Base-by-base conservation (phyloP, 139 green algal species). In the Picochlorum sp. region DNA sequence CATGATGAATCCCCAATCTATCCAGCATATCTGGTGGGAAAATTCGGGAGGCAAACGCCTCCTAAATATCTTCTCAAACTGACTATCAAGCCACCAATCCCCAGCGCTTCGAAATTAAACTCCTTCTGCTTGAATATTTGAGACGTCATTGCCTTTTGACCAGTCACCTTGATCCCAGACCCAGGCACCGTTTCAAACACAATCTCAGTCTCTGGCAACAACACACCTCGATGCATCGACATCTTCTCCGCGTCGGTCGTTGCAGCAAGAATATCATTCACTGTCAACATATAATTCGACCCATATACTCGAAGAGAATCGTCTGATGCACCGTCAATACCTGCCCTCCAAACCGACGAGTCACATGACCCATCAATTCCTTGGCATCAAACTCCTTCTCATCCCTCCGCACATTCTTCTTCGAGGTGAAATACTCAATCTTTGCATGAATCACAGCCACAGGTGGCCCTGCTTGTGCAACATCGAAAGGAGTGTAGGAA, bases 21-120 rank as follows among this genome's bases (percentile, higher is more conserved):
- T 95, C 79, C 20, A 95, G 79, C 10, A 97, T 82, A 50, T 68
- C 73, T 21, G 91, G 85, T 7, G 94, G 89, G 65, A 97, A 96
- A 15, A 97, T 88, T 41, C 94, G 80, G 2, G 85, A 95, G 14
- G 90, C 88, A 77, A 99, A 99, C 7, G 86, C 86, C 92, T 79
- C 16, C 94, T 76, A 81, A 99, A 99, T 75, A 99, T 99, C 50
- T 90, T 81, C 56, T 89, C 88, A 77, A 99, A 99, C 80, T 99
- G 91, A 61, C 62, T 67, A 78, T 96, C 91, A 57, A 98, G 71
- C 94, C 93, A 21, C 93, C 93, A 67, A 99, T 99, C 49, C 94
- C 94, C 58, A 99, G 83, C 73, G 88, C 86, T 72, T 95, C 79
- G 74, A 99, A 98, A 70, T 91, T 94, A 70, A 98, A 85, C 61